Conservation (phyloP, 179 eudicot species). For the Spergularia azorica region DNA sequence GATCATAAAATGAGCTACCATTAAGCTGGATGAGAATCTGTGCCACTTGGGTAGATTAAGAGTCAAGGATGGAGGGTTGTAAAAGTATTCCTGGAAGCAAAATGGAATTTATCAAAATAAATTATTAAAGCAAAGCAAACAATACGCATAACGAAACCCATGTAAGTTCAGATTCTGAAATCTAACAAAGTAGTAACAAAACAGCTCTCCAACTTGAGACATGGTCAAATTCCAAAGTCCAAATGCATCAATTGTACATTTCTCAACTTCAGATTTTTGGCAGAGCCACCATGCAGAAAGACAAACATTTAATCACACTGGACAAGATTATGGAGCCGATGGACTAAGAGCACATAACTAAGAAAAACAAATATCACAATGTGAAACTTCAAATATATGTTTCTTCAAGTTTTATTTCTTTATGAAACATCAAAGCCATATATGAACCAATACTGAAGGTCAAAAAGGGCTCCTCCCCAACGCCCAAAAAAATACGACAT, state of each 20-base stretch:
- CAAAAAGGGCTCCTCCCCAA: too few species aligned
- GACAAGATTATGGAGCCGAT: too few species aligned
- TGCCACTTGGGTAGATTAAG: slow-evolving; percentile 80
- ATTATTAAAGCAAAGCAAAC: neutral
- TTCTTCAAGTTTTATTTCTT: neutral
- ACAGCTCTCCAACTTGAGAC: slow-evolving; percentile 6
- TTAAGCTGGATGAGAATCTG: slow-evolving; percentile 79
- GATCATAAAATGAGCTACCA: slow-evolving; percentile 43
- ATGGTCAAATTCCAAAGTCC: neutral
- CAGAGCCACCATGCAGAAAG: slow-evolving; percentile 1
- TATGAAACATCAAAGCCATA: neutral
- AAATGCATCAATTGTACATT: neutral
- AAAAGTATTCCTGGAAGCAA: slow-evolving; percentile 75
- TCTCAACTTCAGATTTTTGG: neutral
- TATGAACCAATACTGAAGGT: neutral
- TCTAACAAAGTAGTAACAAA: neutral
- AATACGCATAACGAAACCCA: neutral
- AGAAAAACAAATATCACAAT: neutral
- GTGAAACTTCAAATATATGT: neutral
- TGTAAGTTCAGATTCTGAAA: neutral
- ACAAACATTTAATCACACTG: neutral
- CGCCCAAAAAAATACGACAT: too few species aligned
- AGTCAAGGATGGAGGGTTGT: slow-evolving; percentile 73
- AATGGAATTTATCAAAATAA: slow-evolving; percentile 2
- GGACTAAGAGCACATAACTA: neutral